phyloP scores from a whole-genome alignment of 495 filamentous ascomycete genomes.

The Clohesyomyces aquaticus region DNA sequence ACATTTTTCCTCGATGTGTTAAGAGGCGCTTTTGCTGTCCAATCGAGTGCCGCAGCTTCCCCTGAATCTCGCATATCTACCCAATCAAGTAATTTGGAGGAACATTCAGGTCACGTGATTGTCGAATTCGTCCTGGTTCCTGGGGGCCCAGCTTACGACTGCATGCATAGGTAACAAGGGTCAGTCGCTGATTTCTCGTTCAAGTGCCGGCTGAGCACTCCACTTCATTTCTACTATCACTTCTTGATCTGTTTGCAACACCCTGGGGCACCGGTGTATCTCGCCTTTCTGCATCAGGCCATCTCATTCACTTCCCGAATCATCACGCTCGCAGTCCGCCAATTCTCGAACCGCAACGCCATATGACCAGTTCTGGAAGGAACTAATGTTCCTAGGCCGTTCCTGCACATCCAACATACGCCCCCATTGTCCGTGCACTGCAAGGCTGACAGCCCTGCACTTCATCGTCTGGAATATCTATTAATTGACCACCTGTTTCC shows the following conservation, averaged over 20 bases:
- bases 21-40: background rate
- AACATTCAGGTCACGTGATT: background rate
- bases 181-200: background rate
- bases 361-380: background rate
- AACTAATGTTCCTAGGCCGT: background rate
- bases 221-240: no score
- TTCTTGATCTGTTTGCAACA: no score
- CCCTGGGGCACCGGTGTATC: no score
- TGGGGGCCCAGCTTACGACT: background rate
- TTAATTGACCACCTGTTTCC: background rate
- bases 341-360: background rate
- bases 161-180: background rate
- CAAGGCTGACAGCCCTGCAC: background rate
- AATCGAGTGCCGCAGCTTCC: background rate
- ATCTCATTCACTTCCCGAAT: no score
- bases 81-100: slow-evolving; percentile 10
- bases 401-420: background rate
- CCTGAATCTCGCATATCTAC: slow-evolving; percentile 12
- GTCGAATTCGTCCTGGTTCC: no score
- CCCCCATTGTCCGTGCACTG: background rate
- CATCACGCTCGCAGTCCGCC: no score
- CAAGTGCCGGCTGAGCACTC: no score
- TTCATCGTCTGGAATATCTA: no score
- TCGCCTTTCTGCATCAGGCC: no score
- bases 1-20: background rate